These are phyloP conservation scores for Sclerospora graminicola DNA, from an alignment of 352 stramenopile genomes.

Conservation along the genomic window DNA sequence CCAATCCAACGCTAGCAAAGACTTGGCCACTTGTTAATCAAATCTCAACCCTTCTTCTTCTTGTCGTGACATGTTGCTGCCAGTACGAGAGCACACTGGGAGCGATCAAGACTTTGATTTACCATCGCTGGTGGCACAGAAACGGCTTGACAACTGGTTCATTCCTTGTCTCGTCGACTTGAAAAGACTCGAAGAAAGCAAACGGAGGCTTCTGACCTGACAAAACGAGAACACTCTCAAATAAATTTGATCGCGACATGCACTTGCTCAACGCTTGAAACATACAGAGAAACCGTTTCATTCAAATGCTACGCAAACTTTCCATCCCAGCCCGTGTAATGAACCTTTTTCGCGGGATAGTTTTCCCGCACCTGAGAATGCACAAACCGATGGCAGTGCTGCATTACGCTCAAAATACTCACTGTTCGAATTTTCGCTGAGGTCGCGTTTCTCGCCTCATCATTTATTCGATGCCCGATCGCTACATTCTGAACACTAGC, in stretches of 20 bases:
- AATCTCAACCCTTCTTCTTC: conserved; percentile 12
- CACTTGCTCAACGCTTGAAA: conserved; percentile 59
- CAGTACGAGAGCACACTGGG: conserved; percentile 58
- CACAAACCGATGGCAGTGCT: conserved; percentile 61
- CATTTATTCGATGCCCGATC: conserved; percentile 24
- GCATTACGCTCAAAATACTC: conserved; percentile 54
- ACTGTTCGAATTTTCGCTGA: conserved; percentile 35
- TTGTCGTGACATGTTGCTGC: conserved; percentile 19
- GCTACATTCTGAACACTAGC: conserved; percentile 59
- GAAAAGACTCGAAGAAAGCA: conserved; percentile 2
- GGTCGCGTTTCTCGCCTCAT: background rate
- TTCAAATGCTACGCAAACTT: conserved; percentile 19
- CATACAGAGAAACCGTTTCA: conserved; percentile 49
- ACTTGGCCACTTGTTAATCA: conserved; percentile 52
- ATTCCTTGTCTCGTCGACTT: no score
- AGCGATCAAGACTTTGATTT: conserved; percentile 56
- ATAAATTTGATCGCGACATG: conserved; percentile 57
- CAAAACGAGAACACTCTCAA: conserved; percentile 26
- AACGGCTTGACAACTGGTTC: conserved; percentile 4
- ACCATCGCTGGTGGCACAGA: conserved; percentile 15
- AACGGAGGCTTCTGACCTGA: conserved; percentile 5
- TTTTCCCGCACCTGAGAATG: conserved; percentile 61
- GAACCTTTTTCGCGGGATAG: conserved; percentile 57
- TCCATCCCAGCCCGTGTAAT: conserved; percentile 48
- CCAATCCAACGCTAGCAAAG: conserved; percentile 44